Conservation (phyloP, 1,139 yeast genomes). For the Pichia kudriavzevii region DNA sequence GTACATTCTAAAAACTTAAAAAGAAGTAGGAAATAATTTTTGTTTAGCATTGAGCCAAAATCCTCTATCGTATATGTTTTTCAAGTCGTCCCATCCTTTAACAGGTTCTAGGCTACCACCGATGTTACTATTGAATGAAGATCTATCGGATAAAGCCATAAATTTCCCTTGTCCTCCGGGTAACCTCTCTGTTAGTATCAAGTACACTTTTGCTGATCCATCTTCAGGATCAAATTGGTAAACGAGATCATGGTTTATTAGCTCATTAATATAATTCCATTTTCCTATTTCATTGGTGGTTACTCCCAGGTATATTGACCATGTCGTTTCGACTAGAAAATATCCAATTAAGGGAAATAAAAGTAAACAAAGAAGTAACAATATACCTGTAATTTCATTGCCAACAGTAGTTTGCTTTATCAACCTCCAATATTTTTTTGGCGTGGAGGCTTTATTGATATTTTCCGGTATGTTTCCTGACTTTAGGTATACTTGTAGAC, state of each 20-base stretch:
- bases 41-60: constrained; percentile 41
- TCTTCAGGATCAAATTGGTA: constrained; percentile 27
- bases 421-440: constrained; percentile 28
- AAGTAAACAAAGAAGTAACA: constrained; percentile 45
- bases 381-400: constrained; percentile 43
- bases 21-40: constrained; percentile 30
- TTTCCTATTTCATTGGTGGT: constrained; percentile 87
- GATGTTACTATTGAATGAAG: constrained; percentile 2
- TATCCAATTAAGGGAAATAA: constrained; percentile 47
- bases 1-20: no score
- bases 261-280: constrained; percentile 68
- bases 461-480: constrained; percentile 9
- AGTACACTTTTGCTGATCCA: constrained; percentile 1
- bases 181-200: constrained; percentile 6
- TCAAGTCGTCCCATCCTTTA: constrained; percentile 39
- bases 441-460: constrained; percentile 12
- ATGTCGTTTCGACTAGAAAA: constrained; percentile 56
- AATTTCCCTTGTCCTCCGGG: constrained; percentile 4
- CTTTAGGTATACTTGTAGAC: constrained; percentile 17
- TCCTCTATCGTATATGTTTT: constrained; percentile 65
- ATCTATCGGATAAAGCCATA: constrained; percentile 15
- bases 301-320: constrained; percentile 65
- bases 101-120: constrained; percentile 24
- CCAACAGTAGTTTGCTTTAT: constrained; percentile 27
- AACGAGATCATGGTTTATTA: constrained; percentile 40